Evolutionary conservation across 257 asterid species (phyloP).

Genomic region (Penstemon barbatus): DNA sequence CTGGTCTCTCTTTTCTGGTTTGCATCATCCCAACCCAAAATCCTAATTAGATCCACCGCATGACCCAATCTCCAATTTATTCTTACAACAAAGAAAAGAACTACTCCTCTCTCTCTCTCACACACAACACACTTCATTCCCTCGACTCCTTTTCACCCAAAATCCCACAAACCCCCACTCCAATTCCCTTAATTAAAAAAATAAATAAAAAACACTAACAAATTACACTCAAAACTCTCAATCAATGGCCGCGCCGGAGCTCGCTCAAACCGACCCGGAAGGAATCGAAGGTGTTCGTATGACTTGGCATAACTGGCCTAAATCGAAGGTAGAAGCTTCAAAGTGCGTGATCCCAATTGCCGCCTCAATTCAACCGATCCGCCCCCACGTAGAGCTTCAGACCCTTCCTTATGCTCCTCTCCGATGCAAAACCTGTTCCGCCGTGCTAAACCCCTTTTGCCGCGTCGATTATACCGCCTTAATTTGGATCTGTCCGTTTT

Average conservation of each 20-base stretch:
- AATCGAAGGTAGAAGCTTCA: constrained; percentile 88
- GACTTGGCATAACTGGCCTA: constrained; percentile 94
- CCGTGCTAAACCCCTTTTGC: constrained; percentile 74
- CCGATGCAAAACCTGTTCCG: constrained; percentile 85
- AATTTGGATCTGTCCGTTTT: constrained; percentile 97
- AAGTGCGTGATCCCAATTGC: constrained; percentile 99
- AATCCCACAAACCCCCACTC: constrained; percentile 8
- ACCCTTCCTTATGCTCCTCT: constrained; percentile 74
- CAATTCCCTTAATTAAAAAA: constrained; percentile 17
- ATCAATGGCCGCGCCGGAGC: constrained; percentile 74
- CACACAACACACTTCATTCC: too few relatives aligned
- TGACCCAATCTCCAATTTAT: too few relatives aligned
- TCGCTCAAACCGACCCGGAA: constrained; percentile 80
- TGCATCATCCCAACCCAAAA: too few relatives aligned
- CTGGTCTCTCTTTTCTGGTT: too few relatives aligned
- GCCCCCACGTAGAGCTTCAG: constrained; percentile 73
- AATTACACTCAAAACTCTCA: constrained; percentile 22
- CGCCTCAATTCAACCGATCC: constrained; percentile 87
- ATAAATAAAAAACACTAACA: not conserved
- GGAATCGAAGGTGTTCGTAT: constrained; percentile 92
- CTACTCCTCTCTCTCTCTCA: too few relatives aligned
- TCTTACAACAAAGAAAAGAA: too few relatives aligned
- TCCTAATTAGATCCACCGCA: too few relatives aligned
- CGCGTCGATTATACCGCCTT: constrained; percentile 85
- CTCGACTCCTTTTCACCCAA: not conserved